Evolutionary conservation across 164 flowering plant species (phyloP), one percentile per base, ranked within the genome.

Genomic region (Berberis vulgaris): DNA sequence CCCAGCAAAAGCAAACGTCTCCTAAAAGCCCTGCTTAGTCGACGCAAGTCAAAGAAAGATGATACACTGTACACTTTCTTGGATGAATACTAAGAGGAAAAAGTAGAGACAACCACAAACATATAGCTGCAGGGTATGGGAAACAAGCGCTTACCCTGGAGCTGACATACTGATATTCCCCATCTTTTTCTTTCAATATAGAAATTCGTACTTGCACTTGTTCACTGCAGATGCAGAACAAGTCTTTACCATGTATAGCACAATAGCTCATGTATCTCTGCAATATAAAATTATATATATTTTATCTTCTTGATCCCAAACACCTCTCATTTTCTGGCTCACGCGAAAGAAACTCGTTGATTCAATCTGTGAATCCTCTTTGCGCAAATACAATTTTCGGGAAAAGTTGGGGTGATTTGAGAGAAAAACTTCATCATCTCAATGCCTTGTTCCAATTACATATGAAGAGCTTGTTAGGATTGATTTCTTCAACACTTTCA

Each of bases 21-120:
- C 9, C 83, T 88, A 69, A 84, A 84, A 69, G 78, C 89, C 10
- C 75, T 86, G 64, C 85, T 88, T 59, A 88, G 87, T 66, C 71
- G 91, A 10, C 86, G 91, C 65, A 88, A 78, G 68, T 83, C 96
- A 2, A 88, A 81, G 81, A 84, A 88, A 65, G 89, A 86, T 59
- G 89, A 83, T 38, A 77, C 63, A 65, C 59, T 83, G 42, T 84
- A 84, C 58, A 83, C 83, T 62, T 89, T 80, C 65, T 65, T 89
- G 77, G 94, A 89, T 72, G 93, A 86, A 71, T 86, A 85, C 65
- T 86, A 77, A 78, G 44, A 11, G 53, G 53, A 9, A 57, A 42
- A 40, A 9, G 2, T 26, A 10, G 39, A 13, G 42, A 56, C 7
- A 40, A 1, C 1, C 50, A 47, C 10, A 47, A 47, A 47, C 50